Percentiles rank a stretch among this genome's conserved stretches.
These are phyloP conservation scores for Boletales sp. DNA, from an alignment of 768 basidiomycete species.

Conservation along the genomic window DNA sequence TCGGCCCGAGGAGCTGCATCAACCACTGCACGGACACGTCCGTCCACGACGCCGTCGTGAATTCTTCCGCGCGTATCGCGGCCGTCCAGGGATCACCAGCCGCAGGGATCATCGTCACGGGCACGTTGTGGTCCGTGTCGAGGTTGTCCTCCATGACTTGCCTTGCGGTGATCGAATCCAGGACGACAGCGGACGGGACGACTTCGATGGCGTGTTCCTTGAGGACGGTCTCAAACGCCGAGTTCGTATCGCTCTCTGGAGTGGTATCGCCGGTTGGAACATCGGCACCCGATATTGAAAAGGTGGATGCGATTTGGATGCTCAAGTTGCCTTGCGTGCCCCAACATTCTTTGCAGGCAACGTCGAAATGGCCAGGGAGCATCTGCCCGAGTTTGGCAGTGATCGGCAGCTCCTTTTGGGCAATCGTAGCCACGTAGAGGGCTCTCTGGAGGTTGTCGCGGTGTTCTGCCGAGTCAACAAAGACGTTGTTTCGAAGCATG, in stretches of 20 bases:
- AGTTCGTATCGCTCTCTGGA: not conserved
- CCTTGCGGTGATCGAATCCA: constrained; percentile 27
- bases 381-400: constrained; percentile 36
- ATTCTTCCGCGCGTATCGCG: constrained; percentile 19
- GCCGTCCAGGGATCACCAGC: constrained; percentile 26
- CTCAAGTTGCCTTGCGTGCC: constrained; percentile 37
- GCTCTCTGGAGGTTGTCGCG: constrained; percentile 39
- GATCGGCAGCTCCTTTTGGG: constrained; percentile 39
- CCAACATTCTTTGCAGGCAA: constrained; percentile 49
- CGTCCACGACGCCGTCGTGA: constrained; percentile 28
- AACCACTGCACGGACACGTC: constrained; percentile 28
- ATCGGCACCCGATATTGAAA: not conserved
- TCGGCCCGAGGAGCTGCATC: constrained; percentile 49
- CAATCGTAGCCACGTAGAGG: constrained; percentile 37
- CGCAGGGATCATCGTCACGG: constrained; percentile 15
- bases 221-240: constrained; percentile 38
- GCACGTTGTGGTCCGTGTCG: constrained; percentile 13
- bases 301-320: constrained; percentile 16
- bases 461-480: constrained; percentile 29
- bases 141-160: constrained; percentile 31
- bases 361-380: constrained; percentile 44
- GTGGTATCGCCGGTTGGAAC: not conserved
- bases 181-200: constrained; percentile 17
- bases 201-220: constrained; percentile 32
- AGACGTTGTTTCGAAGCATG: constrained; percentile 40